These are phyloP conservation scores for Mycena kentingensis DNA, from an alignment of 768 basidiomycete genomes.

Conservation along the genomic window DNA sequence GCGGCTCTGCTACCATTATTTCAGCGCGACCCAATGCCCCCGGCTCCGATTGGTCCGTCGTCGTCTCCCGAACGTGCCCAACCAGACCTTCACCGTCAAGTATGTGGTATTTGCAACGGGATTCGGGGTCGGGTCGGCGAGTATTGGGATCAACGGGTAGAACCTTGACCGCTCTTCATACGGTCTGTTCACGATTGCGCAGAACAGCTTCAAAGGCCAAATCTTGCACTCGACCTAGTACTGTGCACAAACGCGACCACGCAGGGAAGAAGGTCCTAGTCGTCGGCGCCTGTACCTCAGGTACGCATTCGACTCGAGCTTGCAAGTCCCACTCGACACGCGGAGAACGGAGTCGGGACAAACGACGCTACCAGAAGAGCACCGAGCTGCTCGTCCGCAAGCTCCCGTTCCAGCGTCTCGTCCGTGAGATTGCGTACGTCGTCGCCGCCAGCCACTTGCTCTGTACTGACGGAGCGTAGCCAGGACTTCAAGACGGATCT, in stretches of 20 bases:
- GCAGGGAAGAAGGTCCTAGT: conserved; percentile 63
- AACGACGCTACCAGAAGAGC: conserved; percentile 94
- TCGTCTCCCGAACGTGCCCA: conserved; percentile 35
- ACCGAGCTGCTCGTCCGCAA: conserved; percentile 99
- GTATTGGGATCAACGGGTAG: conserved; percentile 46
- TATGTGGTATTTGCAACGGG: conserved; percentile 64
- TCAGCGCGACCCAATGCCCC: conserved; percentile 39
- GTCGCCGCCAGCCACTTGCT: conserved; percentile 70
- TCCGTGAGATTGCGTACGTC: conserved; percentile 95
- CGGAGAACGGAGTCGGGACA: conserved; percentile 37
- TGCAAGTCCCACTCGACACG: neutral
- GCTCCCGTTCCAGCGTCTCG: conserved; percentile 98
- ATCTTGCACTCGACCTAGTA: conserved; percentile 54
- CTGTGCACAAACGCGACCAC: conserved; percentile 45
- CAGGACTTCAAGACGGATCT: conserved; percentile 65
- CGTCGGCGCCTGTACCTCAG: conserved; percentile 63
- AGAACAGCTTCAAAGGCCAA: conserved; percentile 53
- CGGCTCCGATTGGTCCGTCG: conserved; percentile 48
- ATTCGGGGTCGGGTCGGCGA: conserved; percentile 46
- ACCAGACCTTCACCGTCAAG: conserved; percentile 42
- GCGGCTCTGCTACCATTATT: conserved; percentile 43
- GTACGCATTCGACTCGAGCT: conserved; percentile 19
- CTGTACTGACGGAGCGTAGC: neutral
- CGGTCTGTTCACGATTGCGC: neutral
- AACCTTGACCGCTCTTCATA: neutral